Conservation (phyloP, 2,329 filamentous ascomycete genomes). For the Sporothrix brasiliensis region DNA sequence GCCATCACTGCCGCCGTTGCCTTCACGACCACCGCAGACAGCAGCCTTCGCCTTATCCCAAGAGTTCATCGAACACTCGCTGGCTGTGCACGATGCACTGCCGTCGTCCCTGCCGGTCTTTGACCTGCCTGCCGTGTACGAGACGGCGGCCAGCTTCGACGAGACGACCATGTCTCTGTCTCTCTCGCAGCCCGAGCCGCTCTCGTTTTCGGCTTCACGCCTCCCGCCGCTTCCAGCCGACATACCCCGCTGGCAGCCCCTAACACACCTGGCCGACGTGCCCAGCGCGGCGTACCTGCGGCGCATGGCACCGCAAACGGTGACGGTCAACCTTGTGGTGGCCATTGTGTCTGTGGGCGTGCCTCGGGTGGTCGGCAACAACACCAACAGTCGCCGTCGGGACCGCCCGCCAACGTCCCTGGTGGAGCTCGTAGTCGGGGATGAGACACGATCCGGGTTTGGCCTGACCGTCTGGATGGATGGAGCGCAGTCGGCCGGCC, state of each 20-base stretch:
- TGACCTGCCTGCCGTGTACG: constrained; percentile 31
- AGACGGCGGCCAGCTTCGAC: not conserved
- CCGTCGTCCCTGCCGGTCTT: constrained; percentile 60
- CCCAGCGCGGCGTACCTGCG: constrained; percentile 67
- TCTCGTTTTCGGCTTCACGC: not conserved
- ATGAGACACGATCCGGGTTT: constrained; percentile 82
- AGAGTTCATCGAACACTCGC: constrained; percentile 77
- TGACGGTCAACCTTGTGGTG: constrained; percentile 80
- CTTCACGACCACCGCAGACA: constrained; percentile 36
- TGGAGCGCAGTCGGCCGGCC: constrained; percentile 28
- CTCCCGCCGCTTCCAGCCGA: constrained; percentile 36
- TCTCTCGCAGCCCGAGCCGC: not conserved
- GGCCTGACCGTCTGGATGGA: constrained; percentile 80
- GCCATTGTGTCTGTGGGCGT: constrained; percentile 73
- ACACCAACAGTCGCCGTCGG: not conserved
- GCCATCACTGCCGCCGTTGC: constrained; percentile 32
- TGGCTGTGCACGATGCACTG: constrained; percentile 68
- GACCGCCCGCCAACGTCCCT: constrained; percentile 57
- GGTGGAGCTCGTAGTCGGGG: constrained; percentile 77
- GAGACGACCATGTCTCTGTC: constrained; percentile 30
- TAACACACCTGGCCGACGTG: constrained; percentile 69
- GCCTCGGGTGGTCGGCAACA: constrained; percentile 38
- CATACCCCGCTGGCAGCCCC: constrained; percentile 42
- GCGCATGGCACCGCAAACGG: constrained; percentile 74
- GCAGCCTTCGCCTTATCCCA: constrained; percentile 49